Conservation (phyloP, 1,284 basidiomycete species). For the Rugiboletus extremiorientalis region DNA sequence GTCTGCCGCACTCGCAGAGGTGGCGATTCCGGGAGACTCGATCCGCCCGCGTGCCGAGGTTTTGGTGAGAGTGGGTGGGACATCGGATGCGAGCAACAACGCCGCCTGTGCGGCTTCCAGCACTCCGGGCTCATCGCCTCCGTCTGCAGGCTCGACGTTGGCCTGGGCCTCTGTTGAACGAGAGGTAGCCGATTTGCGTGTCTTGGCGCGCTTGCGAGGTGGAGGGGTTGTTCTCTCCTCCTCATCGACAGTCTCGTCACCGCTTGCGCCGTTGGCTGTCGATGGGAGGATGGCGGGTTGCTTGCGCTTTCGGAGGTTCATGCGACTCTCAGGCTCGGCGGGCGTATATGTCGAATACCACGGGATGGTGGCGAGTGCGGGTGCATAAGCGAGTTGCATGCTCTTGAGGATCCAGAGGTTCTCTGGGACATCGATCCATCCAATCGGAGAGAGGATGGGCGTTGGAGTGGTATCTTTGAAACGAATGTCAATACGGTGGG, state of each 20-base stretch:
- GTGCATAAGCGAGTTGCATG: slow-evolving; percentile 30
- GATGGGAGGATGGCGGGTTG: slow-evolving; percentile 21
- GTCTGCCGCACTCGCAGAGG: slow-evolving; percentile 4
- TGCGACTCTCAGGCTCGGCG: slow-evolving; percentile 31
- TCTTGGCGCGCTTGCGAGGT: slow-evolving; percentile 31
- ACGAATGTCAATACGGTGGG: slow-evolving; percentile 11
- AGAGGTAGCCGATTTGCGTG: slow-evolving; percentile 23
- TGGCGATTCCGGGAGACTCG: slow-evolving; percentile 15
- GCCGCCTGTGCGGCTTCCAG: background rate
- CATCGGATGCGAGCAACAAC: slow-evolving; percentile 25
- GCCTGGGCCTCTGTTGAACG: slow-evolving; percentile 7
- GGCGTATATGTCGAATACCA: slow-evolving; percentile 34
- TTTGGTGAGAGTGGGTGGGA: slow-evolving; percentile 4
- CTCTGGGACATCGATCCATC: slow-evolving; percentile 33
- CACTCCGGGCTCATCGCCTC: background rate
- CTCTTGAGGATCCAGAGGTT: slow-evolving; percentile 36
- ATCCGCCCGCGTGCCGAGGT: slow-evolving; percentile 25
- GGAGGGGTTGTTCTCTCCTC: slow-evolving; percentile 31
- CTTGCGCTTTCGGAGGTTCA: slow-evolving; percentile 35
- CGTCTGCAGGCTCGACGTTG: slow-evolving; percentile 4
- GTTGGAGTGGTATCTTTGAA: slow-evolving; percentile 28
- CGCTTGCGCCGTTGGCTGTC: slow-evolving; percentile 16
- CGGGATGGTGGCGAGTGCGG: slow-evolving; percentile 21
- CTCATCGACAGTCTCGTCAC: slow-evolving; percentile 32
- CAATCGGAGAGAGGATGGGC: slow-evolving; percentile 37